Conservation (phyloP, 345 rosid species). For the Gossypium arboreum region DNA sequence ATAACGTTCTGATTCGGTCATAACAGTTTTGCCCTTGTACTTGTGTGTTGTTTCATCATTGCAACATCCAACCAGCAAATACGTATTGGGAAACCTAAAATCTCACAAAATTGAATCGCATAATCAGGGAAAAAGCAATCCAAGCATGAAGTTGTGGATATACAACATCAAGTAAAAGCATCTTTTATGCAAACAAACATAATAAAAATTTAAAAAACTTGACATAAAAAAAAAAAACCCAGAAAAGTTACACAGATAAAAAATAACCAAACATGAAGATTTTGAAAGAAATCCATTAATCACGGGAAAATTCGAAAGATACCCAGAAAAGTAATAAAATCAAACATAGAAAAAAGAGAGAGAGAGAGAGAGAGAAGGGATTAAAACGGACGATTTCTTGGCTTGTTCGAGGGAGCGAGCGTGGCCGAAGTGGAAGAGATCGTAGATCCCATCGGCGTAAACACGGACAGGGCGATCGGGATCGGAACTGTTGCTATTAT, state of each 20-base stretch:
- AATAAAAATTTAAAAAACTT: neutral
- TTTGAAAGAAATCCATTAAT: neutral
- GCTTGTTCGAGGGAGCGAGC: constrained; percentile 98
- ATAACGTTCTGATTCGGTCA: constrained; percentile 76
- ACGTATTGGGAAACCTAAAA: constrained; percentile 72
- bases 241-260: neutral
- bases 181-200: neutral
- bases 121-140: neutral
- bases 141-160: neutral
- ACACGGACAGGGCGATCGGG: constrained; percentile 70
- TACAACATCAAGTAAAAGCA: neutral
- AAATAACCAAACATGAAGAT: neutral
- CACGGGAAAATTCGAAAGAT: neutral
- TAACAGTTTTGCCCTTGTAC: constrained; percentile 88
- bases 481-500: neutral
- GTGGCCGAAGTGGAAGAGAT: constrained; percentile 96
- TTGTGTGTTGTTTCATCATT: constrained; percentile 78
- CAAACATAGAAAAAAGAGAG: neutral
- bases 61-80: constrained; percentile 87
- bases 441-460: constrained; percentile 99
- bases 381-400: constrained; percentile 61
- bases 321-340: constrained; percentile 4
- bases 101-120: neutral
- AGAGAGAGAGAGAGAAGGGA: neutral
- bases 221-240: neutral